Evolutionary conservation across 2,329 filamentous ascomycete species (phyloP), one percentile per base, ranked within the genome.

Genomic region (Epicoccum nigrum): DNA sequence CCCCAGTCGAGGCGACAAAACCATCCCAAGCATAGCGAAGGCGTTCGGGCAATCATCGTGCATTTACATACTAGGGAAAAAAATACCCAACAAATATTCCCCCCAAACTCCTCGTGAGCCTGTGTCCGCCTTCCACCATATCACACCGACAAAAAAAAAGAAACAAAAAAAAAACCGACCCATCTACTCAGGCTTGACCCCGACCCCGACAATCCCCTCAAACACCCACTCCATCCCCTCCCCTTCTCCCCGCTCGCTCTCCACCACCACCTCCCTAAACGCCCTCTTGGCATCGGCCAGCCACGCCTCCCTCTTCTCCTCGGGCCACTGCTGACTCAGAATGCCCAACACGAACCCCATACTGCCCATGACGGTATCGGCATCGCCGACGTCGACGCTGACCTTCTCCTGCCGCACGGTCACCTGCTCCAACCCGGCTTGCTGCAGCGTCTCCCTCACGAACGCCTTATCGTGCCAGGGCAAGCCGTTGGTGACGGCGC

Each of bases 21-120:
- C 8, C 20, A 11, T 52, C 30, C 11, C 17, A 40, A 46, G 60
- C 64, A 67, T 67, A 64, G 63, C 64, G 58, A 52, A 21, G 64
- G 65, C 64, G 65, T 54, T 65, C 63, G 17, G 43, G 42, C 16
- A 40, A 40, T 37, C 28, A 12, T 49, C 35, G 35, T 51, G 51
- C 48, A 55, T 57, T 59, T 55, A 41, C 41, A 37, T 16, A 34
- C 54, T 38, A 50, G 25, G 27, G 23, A 40, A 28, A 40, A 44
- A 52, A 62, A 54, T 59, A 47, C 53, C 51, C 40, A 43, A n/a
- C 39, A 43, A 2, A 38, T 39, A 12, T 43, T 38, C 32, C n/a
- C n/a, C n/a, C n/a, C n/a, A n/a, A n/a, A n/a, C n/a, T n/a, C n/a
- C n/a, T n/a, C n/a, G n/a, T n/a, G n/a, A n/a, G n/a, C n/a, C n/a